Conservation (phyloP, 768 basidiomycete genomes). For the Coprinopsis strossmayeri region DNA sequence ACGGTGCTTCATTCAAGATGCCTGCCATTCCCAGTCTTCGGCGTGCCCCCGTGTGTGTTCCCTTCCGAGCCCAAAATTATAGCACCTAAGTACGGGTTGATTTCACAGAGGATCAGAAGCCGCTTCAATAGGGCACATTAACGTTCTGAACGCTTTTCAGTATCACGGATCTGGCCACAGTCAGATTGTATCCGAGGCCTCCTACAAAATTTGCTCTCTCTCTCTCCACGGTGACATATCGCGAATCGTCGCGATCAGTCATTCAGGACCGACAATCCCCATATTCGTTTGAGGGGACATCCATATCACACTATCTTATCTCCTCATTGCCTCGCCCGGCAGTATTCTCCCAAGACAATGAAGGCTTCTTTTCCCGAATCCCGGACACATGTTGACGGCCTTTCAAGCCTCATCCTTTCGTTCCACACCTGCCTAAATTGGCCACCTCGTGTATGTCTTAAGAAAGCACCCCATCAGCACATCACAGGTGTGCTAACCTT, state of each 20-base stretch:
- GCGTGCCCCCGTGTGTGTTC: conserved; percentile 5
- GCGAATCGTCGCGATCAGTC: too few species aligned
- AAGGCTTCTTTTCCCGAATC: conserved; percentile 63
- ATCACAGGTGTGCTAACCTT: conserved; percentile 23
- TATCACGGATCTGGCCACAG: neutral
- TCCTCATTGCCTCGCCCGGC: conserved; percentile 48
- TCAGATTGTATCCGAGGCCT: neutral
- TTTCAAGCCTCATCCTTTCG: conserved; percentile 41
- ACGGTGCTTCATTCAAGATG: too few species aligned
- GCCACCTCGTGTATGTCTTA: conserved; percentile 30
- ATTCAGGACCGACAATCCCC: neutral
- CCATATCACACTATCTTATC: conserved; percentile 37
- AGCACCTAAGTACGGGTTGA: neutral
- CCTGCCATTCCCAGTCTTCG: conserved; percentile 1
- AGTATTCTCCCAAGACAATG: conserved; percentile 50
- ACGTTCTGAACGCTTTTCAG: neutral
- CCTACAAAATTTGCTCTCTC: neutral
- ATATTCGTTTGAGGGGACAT: neutral
- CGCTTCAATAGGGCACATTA: neutral
- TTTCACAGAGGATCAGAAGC: neutral
- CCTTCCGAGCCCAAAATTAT: neutral
- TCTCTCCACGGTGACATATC: too few species aligned
- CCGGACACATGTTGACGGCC: conserved; percentile 60
- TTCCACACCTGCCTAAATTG: conserved; percentile 51
- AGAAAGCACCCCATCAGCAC: conserved; percentile 21